Percentiles rank a stretch among this genome's conserved stretches.
phyloP scores from a whole-genome alignment of 306 rosid species.

The Hippophae tibetana region DNA sequence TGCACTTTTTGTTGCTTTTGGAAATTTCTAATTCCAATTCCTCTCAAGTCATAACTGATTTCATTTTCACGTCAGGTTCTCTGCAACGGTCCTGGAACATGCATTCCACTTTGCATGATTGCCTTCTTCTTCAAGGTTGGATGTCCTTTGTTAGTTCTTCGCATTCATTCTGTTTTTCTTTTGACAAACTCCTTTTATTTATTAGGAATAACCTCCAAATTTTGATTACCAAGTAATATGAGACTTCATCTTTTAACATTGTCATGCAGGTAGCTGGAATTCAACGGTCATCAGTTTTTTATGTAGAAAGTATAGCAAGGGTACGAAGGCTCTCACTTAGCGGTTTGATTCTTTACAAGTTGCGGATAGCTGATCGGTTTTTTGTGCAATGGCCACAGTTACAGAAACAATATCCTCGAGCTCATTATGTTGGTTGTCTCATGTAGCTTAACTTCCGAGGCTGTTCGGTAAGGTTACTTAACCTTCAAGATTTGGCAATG shows the following conservation, averaged over 20 bases:
- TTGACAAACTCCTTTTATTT: too few species aligned
- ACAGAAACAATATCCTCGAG: slow-evolving; percentile 56
- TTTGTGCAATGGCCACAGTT: slow-evolving; percentile 94
- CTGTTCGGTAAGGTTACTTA: too few species aligned
- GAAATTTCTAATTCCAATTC: not conserved
- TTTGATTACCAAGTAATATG: slow-evolving; percentile 18
- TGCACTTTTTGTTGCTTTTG: slow-evolving; percentile 10
- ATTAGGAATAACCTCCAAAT: slow-evolving; percentile 2
- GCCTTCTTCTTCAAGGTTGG: slow-evolving; percentile 77
- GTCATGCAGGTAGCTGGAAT: slow-evolving; percentile 51
- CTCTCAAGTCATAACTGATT: not conserved
- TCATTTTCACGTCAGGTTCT: slow-evolving; percentile 49
- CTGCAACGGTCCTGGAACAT: slow-evolving; percentile 96
- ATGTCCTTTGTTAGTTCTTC: slow-evolving; percentile 6
- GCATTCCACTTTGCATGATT: slow-evolving; percentile 71
- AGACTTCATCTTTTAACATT: slow-evolving; percentile 7
- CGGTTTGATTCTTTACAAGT: slow-evolving; percentile 80
- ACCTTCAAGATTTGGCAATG: too few species aligned
- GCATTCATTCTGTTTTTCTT: not conserved
- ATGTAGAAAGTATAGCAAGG: slow-evolving; percentile 95
- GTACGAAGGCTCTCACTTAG: slow-evolving; percentile 81
- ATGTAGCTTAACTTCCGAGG: slow-evolving; percentile 35
- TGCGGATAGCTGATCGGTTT: slow-evolving; percentile 66
- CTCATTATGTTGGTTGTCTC: slow-evolving; percentile 82
- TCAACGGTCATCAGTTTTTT: slow-evolving; percentile 82